phyloP scores from a whole-genome alignment of 768 basidiomycete species.

The Termitomyces sp. region DNA sequence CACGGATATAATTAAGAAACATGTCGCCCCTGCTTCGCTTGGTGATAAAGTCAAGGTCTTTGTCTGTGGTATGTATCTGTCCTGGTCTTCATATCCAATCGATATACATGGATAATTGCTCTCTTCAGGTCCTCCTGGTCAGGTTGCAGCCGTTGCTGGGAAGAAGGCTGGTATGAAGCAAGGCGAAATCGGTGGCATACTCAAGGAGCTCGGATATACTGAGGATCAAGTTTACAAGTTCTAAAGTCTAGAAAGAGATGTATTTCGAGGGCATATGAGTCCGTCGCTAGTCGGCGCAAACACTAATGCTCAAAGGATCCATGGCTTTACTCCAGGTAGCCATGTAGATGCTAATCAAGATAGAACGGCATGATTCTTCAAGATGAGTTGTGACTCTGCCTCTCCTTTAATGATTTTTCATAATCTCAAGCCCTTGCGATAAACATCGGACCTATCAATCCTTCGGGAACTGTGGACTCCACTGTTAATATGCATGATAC shows the following conservation, averaged over 20 bases:
- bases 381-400: background rate
- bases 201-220: slow-evolving; percentile 85
- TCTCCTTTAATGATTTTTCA: background rate
- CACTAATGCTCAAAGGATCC: background rate
- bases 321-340: background rate
- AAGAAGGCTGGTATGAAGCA: slow-evolving; percentile 87
- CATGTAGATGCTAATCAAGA: background rate
- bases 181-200: slow-evolving; percentile 73
- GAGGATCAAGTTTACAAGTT: slow-evolving; percentile 64
- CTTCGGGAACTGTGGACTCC: no score
- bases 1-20: slow-evolving; percentile 64
- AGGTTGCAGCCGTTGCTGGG: slow-evolving; percentile 85
- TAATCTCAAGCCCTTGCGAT: no score
- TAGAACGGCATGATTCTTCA: background rate
- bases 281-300: background rate
- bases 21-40: slow-evolving; percentile 58
- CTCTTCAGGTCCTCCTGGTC: slow-evolving; percentile 68
- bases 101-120: slow-evolving; percentile 3
- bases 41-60: slow-evolving; percentile 84
- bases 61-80: slow-evolving; percentile 66
- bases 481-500: no score
- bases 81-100: background rate
- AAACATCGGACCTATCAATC: no score
- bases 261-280: background rate
- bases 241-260: slow-evolving; percentile 11